These are phyloP conservation scores for Erigeron philadelphicus DNA, from an alignment of 140 eudicot genomes.

Conservation along the genomic window DNA sequence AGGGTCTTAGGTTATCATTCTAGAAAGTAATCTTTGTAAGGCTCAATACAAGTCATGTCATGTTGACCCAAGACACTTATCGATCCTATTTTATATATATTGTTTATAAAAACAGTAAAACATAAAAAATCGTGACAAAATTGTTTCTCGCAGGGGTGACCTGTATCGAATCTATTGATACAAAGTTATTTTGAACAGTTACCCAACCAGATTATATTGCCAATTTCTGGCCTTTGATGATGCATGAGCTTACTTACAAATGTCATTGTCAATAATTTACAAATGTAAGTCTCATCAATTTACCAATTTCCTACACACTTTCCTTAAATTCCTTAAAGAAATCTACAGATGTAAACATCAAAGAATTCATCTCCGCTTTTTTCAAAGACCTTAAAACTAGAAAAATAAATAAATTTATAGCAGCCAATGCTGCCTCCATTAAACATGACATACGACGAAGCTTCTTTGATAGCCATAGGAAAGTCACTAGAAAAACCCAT, in stretches of 20 bases:
- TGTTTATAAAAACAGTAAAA: no score
- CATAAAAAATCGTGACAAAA: no score
- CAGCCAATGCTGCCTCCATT: constrained; percentile 28
- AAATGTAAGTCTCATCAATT: constrained; percentile 10
- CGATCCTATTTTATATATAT: no score
- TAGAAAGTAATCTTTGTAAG: background rate
- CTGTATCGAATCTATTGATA: no score
- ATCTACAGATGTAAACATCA: constrained; percentile 19
- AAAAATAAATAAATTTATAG: constrained; percentile 6
- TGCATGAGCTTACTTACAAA: constrained; percentile 11
- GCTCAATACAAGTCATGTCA: no score
- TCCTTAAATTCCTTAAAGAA: constrained; percentile 18
- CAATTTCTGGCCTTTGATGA: background rate
- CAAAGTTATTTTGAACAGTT: background rate
- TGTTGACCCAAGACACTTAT: no score
- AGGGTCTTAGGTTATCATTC: constrained; percentile 50
- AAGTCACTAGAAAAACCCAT: constrained; percentile 31
- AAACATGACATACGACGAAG: constrained; percentile 43
- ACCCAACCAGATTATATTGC: background rate
- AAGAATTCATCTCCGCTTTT: constrained; percentile 15
- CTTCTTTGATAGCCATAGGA: constrained; percentile 43
- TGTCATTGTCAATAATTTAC: background rate
- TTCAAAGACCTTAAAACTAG: constrained; percentile 22
- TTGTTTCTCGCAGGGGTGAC: no score
- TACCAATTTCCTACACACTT: constrained; percentile 29